Conservation (phyloP, 1,139 yeast genomes). For the Kodamaea ohmeri region DNA sequence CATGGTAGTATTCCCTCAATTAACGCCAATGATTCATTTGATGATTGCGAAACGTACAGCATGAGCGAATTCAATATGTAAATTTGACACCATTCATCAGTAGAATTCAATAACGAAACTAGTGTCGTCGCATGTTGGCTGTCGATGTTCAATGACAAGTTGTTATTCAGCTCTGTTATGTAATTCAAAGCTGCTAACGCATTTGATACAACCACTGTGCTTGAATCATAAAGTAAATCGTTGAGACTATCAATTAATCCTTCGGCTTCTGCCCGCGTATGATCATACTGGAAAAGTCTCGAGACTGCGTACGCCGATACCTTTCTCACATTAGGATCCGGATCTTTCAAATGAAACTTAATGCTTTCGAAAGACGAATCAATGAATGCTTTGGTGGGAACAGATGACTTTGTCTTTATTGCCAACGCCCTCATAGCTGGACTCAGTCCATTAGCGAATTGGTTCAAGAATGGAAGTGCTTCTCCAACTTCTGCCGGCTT, state of each 20-base stretch:
- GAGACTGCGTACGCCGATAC: slow-evolving; percentile 72
- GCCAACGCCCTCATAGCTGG: slow-evolving; percentile 49
- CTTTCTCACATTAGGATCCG: slow-evolving; percentile 62
- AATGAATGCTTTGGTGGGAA: slow-evolving; percentile 53
- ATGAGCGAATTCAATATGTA: slow-evolving; percentile 67
- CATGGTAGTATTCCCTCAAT: slow-evolving; percentile 72
- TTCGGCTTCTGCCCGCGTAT: slow-evolving; percentile 42
- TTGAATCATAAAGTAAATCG: slow-evolving; percentile 53
- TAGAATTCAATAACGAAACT: slow-evolving; percentile 45
- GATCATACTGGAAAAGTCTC: slow-evolving; percentile 59
- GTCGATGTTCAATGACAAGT: slow-evolving; percentile 54
- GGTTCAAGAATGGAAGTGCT: slow-evolving; percentile 54
- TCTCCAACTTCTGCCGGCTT: slow-evolving; percentile 50
- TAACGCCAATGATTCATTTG: slow-evolving; percentile 62
- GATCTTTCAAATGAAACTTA: slow-evolving; percentile 43
- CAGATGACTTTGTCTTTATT: slow-evolving; percentile 59
- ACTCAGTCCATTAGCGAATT: slow-evolving; percentile 45
- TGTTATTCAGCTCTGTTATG: slow-evolving; percentile 56
- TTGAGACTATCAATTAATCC: slow-evolving; percentile 56
- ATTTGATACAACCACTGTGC: slow-evolving; percentile 65
- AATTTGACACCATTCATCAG: slow-evolving; percentile 82
- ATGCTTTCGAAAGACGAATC: slow-evolving; percentile 29
- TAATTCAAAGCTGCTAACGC: slow-evolving; percentile 69
- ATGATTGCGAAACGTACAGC: slow-evolving; percentile 68
- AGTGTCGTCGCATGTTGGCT: slow-evolving; percentile 54